Conservation (phyloP, 345 rosid species). For the Boechera stricta region DNA sequence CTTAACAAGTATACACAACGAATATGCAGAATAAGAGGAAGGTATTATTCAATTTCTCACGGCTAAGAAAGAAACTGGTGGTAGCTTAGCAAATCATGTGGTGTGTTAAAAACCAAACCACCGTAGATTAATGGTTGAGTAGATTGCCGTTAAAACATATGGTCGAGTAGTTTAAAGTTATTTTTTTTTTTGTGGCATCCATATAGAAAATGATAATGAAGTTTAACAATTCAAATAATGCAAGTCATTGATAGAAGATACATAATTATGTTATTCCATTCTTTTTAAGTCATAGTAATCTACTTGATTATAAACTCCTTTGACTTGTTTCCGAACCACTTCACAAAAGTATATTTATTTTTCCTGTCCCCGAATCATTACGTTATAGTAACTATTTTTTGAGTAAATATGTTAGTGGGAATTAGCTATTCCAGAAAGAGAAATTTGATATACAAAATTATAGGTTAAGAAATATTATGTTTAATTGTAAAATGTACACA, state of each 20-base stretch:
- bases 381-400: background rate
- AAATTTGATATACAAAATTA: background rate
- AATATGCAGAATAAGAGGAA: slow-evolving; percentile 26
- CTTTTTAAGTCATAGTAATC: background rate
- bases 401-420: background rate
- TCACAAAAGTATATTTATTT: background rate
- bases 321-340: background rate
- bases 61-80: background rate
- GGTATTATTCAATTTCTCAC: slow-evolving; percentile 27
- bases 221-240: background rate
- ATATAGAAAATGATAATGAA: background rate
- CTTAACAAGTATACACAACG: background rate
- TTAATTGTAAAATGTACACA: background rate
- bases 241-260: background rate
- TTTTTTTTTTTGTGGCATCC: background rate
- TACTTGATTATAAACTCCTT: background rate
- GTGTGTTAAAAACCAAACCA: background rate
- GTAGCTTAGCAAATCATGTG: slow-evolving; percentile 26
- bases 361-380: slow-evolving; percentile 4
- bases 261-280: background rate
- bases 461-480: background rate
- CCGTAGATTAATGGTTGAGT: background rate
- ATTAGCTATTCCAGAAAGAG: slow-evolving; percentile 7
- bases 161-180: background rate
- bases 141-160: background rate